These are phyloP conservation scores for Xylaria venustula DNA, from an alignment of 495 filamentous ascomycete species.

Conservation along the genomic window DNA sequence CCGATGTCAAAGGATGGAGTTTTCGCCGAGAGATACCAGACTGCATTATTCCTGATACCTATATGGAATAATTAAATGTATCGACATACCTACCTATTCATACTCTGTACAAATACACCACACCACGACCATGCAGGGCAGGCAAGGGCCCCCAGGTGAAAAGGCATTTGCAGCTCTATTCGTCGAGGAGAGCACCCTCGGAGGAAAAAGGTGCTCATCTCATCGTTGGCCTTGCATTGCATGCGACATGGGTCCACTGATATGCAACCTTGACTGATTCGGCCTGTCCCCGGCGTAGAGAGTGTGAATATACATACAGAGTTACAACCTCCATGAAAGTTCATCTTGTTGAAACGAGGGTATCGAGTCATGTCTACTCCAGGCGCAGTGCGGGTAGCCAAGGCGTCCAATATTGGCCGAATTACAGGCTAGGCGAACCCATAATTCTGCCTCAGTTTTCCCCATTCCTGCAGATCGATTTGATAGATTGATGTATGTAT, in stretches of 20 bases:
- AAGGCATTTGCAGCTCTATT: neutral
- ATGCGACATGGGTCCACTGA: neutral
- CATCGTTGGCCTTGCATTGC: slow-evolving; percentile 1
- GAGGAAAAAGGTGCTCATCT: slow-evolving; percentile 2
- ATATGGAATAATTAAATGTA: neutral
- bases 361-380: slow-evolving; percentile 3
- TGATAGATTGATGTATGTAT: too few relatives aligned
- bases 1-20: too few relatives aligned
- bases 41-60: too few relatives aligned
- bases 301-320: neutral
- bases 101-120: too few relatives aligned
- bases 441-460: neutral
- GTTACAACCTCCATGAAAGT: neutral
- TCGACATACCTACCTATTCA: too few relatives aligned
- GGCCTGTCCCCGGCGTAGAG: neutral
- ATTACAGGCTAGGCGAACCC: neutral
- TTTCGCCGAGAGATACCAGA: too few relatives aligned
- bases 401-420: neutral
- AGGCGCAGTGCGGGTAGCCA: neutral
- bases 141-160: neutral
- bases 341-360: neutral
- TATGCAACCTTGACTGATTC: neutral
- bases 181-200: neutral
- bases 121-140: neutral
- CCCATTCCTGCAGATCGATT: neutral